phyloP scores from a whole-genome alignment of 129 eudicot species.

The Flaveria robusta region DNA sequence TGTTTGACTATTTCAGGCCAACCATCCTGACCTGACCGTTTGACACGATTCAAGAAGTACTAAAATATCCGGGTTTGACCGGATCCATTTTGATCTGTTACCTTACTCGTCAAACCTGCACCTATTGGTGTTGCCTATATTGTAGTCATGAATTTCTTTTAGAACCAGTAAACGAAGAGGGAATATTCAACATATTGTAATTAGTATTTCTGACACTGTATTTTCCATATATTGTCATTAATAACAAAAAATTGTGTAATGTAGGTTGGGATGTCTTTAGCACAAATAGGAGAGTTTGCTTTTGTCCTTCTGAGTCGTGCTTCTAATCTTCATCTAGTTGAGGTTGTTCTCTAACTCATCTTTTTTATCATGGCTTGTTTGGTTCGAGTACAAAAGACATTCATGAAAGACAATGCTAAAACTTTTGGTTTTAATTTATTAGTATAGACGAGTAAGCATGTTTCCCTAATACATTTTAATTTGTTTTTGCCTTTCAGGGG shows the following conservation, averaged over 20 bases:
- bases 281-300: constrained; percentile 98
- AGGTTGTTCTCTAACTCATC: constrained; percentile 48
- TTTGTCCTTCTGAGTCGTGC: constrained; percentile 99
- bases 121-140: background rate
- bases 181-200: background rate
- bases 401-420: background rate
- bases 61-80: background rate
- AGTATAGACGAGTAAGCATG: background rate
- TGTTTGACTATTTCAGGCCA: constrained; percentile 13
- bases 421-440: background rate
- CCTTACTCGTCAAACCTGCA: background rate
- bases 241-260: constrained; percentile 1
- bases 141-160: background rate
- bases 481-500: constrained; percentile 49
- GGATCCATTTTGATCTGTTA: background rate
- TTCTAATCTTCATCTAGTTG: constrained; percentile 96
- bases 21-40: background rate
- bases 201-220: background rate
- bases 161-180: background rate
- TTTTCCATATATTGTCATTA: background rate
- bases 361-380: constrained; percentile 2
- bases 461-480: constrained; percentile 8
- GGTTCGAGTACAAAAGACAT: background rate
- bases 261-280: constrained; percentile 98
- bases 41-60: background rate